These are phyloP conservation scores for Globomyces sp. DNA, from an alignment of 371 early-diverging fungal genomes.

Conservation along the genomic window DNA sequence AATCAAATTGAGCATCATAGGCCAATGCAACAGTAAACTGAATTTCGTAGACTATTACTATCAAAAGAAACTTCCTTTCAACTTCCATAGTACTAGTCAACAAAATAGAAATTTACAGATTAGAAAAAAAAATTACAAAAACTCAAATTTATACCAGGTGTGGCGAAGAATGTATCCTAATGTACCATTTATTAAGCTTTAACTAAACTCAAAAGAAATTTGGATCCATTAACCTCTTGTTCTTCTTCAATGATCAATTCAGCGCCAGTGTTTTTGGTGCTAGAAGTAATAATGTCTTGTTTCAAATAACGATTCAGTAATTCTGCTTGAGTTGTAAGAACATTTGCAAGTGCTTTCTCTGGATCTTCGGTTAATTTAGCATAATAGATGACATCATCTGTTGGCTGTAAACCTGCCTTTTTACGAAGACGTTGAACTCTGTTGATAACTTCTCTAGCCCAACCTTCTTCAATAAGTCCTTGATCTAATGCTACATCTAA, in stretches of 20 bases:
- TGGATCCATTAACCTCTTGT: conserved; percentile 62
- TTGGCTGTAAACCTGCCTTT: conserved; percentile 82
- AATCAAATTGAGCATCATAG: too few species aligned
- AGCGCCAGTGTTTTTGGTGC: conserved; percentile 35
- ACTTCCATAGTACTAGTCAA: too few species aligned
- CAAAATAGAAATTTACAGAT: too few species aligned
- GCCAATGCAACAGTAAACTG: too few species aligned
- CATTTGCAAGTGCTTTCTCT: conserved; percentile 61
- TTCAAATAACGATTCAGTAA: conserved; percentile 73
- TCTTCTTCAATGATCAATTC: conserved; percentile 66
- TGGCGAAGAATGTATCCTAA: too few species aligned
- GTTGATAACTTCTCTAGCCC: conserved; percentile 97
- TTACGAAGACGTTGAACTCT: conserved; percentile 98
- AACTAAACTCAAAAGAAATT: conserved; percentile 22
- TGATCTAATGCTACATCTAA: conserved; percentile 83
- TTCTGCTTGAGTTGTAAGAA: conserved; percentile 71
- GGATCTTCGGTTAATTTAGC: conserved; percentile 72
- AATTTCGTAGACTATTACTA: too few species aligned
- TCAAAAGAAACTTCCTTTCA: too few species aligned
- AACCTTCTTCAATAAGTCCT: conserved; percentile 86
- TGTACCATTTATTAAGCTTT: conserved; percentile 6
- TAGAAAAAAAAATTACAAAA: too few species aligned
- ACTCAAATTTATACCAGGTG: too few species aligned
- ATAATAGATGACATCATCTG: conserved; percentile 83
- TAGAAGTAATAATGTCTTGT: conserved; percentile 28